Percentiles rank a stretch among this genome's conserved stretches.
Evolutionary conservation across 345 rosid species (phyloP).

Genomic region (Boechera divaricarpa): DNA sequence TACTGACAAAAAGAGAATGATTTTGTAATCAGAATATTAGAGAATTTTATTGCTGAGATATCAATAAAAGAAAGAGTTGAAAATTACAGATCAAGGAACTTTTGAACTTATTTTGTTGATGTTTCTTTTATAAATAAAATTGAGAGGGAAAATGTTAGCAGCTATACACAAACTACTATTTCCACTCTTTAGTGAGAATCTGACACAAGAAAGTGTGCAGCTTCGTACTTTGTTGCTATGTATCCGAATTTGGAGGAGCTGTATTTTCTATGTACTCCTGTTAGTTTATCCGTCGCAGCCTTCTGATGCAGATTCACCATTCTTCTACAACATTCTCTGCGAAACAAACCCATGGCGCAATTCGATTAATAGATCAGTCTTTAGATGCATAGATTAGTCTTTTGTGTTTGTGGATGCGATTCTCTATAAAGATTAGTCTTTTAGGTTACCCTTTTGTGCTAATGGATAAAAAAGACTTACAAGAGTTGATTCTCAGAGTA

Average conservation of each 20-base stretch:
- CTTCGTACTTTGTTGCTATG: slow-evolving; percentile 68
- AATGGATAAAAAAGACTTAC: slow-evolving; percentile 50
- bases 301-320: slow-evolving; percentile 72
- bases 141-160: slow-evolving; percentile 40
- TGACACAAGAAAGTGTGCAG: slow-evolving; percentile 63
- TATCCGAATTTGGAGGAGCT: slow-evolving; percentile 69
- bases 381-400: background rate
- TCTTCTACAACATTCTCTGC: slow-evolving; percentile 80
- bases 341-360: slow-evolving; percentile 45
- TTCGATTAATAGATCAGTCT: background rate
- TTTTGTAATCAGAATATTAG: slow-evolving; percentile 7
- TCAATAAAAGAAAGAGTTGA: slow-evolving; percentile 8
- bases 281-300: slow-evolving; percentile 79
- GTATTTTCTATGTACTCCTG: slow-evolving; percentile 88
- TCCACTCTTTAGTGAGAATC: slow-evolving; percentile 34
- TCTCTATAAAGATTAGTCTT: background rate
- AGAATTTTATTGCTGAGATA: slow-evolving; percentile 43
- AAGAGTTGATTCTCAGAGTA: slow-evolving; percentile 73
- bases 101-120: slow-evolving; percentile 26
- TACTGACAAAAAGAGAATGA: too few species aligned
- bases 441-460: background rate
- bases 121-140: slow-evolving; percentile 30
- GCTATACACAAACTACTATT: slow-evolving; percentile 32
- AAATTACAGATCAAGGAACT: slow-evolving; percentile 5
- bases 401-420: background rate